These are phyloP conservation scores for Vicia faba DNA, from an alignment of 306 rosid species.

Conservation along the genomic window DNA sequence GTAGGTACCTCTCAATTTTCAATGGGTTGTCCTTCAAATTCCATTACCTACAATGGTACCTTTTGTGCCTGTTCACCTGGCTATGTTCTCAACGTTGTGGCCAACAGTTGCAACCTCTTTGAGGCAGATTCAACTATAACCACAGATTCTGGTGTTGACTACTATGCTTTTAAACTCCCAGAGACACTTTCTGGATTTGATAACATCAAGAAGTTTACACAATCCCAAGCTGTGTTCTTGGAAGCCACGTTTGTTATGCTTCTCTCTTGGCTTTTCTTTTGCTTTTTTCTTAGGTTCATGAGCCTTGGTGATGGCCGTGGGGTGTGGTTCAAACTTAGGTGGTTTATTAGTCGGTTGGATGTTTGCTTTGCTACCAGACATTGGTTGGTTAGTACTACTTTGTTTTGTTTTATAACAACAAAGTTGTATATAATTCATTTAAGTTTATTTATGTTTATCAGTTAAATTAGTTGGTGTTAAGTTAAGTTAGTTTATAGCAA, in stretches of 20 bases:
- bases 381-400: slow-evolving; percentile 78
- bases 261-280: slow-evolving; percentile 74
- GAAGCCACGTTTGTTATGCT: slow-evolving; percentile 79
- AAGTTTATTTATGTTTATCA: slow-evolving; percentile 1
- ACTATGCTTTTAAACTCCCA: slow-evolving; percentile 59
- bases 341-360: slow-evolving; percentile 91
- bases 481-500: neutral
- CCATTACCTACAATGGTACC: slow-evolving; percentile 64
- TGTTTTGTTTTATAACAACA: neutral
- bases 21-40: slow-evolving; percentile 73
- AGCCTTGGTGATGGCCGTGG: slow-evolving; percentile 69
- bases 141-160: slow-evolving; percentile 54
- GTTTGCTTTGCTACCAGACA: slow-evolving; percentile 89
- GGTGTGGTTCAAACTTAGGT: slow-evolving; percentile 75
- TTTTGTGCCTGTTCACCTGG: slow-evolving; percentile 85
- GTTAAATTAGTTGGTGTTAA: slow-evolving; percentile 8
- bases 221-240: slow-evolving; percentile 95
- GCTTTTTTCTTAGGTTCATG: slow-evolving; percentile 66
- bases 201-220: slow-evolving; percentile 79
- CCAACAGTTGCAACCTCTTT: slow-evolving; percentile 56
- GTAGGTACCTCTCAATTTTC: slow-evolving; percentile 2
- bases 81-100: slow-evolving; percentile 42
- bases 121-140: slow-evolving; percentile 46
- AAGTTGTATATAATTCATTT: neutral
- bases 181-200: slow-evolving; percentile 66